Conservation (phyloP, 768 basidiomycete species). For the Pleurotus eryngii region DNA sequence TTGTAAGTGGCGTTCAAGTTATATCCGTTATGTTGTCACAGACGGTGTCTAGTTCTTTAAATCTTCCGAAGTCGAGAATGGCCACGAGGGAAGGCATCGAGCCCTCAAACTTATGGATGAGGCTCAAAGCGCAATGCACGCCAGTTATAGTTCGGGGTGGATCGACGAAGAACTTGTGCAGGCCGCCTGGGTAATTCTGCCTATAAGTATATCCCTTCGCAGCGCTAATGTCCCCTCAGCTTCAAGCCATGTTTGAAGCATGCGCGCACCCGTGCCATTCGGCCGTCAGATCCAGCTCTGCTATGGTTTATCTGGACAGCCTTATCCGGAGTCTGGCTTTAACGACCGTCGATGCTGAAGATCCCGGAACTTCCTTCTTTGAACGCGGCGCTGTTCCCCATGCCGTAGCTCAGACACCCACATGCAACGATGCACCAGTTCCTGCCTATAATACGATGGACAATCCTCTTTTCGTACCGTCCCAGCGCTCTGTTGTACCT, state of each 20-base stretch:
- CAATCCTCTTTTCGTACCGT: not conserved
- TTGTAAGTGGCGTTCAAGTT: slow-evolving; percentile 10
- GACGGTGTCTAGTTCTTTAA: slow-evolving; percentile 44
- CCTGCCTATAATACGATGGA: not conserved
- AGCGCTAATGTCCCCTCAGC: slow-evolving; percentile 27
- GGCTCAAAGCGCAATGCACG: slow-evolving; percentile 68
- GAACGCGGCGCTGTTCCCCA: slow-evolving; percentile 46
- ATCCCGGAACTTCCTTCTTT: slow-evolving; percentile 51
- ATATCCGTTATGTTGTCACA: too few species aligned
- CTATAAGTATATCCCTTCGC: not conserved
- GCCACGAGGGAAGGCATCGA: slow-evolving; percentile 46
- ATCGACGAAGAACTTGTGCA: slow-evolving; percentile 73
- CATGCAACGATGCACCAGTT: slow-evolving; percentile 1
- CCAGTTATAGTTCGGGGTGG: slow-evolving; percentile 68
- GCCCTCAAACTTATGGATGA: slow-evolving; percentile 62
- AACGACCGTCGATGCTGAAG: slow-evolving; percentile 54
- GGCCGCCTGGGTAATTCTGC: slow-evolving; percentile 63
- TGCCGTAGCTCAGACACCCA: slow-evolving; percentile 18
- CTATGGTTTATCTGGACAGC: slow-evolving; percentile 61
- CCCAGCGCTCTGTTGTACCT: not conserved
- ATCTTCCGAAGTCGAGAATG: slow-evolving; percentile 59
- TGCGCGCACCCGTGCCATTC: slow-evolving; percentile 66
- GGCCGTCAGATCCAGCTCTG: slow-evolving; percentile 47
- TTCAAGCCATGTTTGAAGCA: slow-evolving; percentile 70
- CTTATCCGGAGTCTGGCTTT: slow-evolving; percentile 62